Evolutionary conservation across 305 asterid species (phyloP), one percentile per base, ranked within the genome.

Genomic region (Fraxinus sp.): DNA sequence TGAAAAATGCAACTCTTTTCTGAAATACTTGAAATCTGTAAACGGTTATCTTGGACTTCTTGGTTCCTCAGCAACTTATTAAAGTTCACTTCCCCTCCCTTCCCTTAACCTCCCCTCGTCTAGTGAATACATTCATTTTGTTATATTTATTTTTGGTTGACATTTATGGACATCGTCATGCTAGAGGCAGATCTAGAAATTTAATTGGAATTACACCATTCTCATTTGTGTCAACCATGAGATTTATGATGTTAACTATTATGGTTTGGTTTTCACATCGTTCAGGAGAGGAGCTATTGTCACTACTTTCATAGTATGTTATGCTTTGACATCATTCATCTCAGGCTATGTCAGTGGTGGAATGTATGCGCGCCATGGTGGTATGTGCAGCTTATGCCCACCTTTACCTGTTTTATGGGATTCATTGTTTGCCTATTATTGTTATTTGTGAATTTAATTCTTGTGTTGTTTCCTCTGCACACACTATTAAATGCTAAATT

Each of bases 271-370:
- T 30, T 30, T 8, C 26, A 32, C 24, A n/a, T 68, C 59, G 0
- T 71, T 70, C 89, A 90, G 91, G 91, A 87, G 93, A 85, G 93
- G 93, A 78, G 81, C 93, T 37, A 90, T 90, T 62, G 88, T 89
- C 76, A 90, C 93, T 8, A 85, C 93, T 59, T 90, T 90, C 73
- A 90, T 90, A 4, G 86, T 90, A 55, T 90, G 91, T 78, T 90
- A 90, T 64, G 93, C 89, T 83, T 84, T 90, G 81, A 90, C 93
- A 66, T 90, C 93, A 18, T 85, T 87, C 83, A 87, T 90, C 82
- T 87, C 93, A 24, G 93, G 93, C 33, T 90, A 90, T 82, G 89
- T 90, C 20, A 90, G 91, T 81, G 90, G 90, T 79, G 91, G 91
- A 82, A 90, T 87, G 93, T 87, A 90, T 84, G 87, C 91, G 5